A percentile compares a stretch with the other conserved stretches of the same genome.
phyloP scores from a whole-genome alignment of 139 green algal genomes.

The Chlamydomonas schloesseri region DNA sequence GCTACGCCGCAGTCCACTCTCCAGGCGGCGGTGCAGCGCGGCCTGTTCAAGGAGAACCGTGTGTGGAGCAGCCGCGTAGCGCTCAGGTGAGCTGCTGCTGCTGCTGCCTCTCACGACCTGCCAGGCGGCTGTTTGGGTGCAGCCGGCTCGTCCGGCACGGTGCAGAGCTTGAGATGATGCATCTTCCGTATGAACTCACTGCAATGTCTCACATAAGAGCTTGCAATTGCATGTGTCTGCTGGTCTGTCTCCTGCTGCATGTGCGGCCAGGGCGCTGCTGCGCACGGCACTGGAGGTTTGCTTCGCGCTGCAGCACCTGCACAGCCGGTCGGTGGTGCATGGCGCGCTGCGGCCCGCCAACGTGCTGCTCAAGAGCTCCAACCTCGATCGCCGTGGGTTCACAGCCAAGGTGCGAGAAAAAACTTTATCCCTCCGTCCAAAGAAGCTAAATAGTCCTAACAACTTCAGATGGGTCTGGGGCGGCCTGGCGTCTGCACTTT shows the following conservation, averaged over 20 bases:
- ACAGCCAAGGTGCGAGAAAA: conserved; percentile 24
- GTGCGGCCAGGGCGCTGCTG: conserved; percentile 14
- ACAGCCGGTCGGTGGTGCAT: conserved; percentile 15
- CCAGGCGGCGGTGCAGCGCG: background rate
- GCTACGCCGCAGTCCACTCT: conserved; percentile 16
- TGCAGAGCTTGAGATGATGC: too few relatives aligned
- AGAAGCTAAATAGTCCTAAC: too few relatives aligned
- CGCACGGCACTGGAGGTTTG: conserved; percentile 5
- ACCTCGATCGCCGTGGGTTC: conserved; percentile 23
- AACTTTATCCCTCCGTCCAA: too few relatives aligned
- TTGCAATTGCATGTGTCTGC: too few relatives aligned
- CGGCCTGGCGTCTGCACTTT: too few relatives aligned
- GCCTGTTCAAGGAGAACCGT: background rate
- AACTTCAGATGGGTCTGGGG: too few relatives aligned
- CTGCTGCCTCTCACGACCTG: too few relatives aligned
- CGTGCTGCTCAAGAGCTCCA: conserved; percentile 41
- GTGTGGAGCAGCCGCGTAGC: conserved; percentile 28
- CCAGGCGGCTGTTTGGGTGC: too few relatives aligned
- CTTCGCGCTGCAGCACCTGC: conserved; percentile 36
- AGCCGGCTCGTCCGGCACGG: too few relatives aligned
- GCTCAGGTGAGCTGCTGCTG: background rate
- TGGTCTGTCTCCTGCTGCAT: too few relatives aligned
- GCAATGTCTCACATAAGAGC: too few relatives aligned
- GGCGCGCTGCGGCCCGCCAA: conserved; percentile 10
- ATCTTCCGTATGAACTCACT: too few relatives aligned